Base-by-base conservation (phyloP, 495 filamentous ascomycete genomes). In the Aspergillus steynii region DNA sequence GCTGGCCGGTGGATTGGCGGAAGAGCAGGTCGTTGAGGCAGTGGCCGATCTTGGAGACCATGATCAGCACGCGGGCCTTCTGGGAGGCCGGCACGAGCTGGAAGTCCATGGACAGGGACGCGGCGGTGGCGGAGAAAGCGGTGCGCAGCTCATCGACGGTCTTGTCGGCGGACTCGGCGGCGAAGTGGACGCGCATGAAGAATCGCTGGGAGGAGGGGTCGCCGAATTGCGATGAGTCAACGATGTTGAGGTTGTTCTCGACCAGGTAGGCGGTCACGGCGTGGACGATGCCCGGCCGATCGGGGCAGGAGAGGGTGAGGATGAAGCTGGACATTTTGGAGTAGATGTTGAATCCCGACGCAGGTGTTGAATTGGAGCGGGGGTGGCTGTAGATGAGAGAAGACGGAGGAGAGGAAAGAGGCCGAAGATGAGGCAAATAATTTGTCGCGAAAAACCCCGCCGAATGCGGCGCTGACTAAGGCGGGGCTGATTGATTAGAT, bases 1-100 rank as follows among this genome's bases (percentile, higher is more conserved):
- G 78, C 59, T 79, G 77, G 56, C 74, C 75, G 25, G 75, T 87
- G 5, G 80, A 80, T 60, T 85, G 80, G 50, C 89, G 84, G 84
- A 88, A 92, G 14, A 92, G 82, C n/a, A 92, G 76, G 69, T 92
- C 89, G 72, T 92, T 90, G 56, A 92, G 78, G 71, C 89, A 92
- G 76, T 91, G 88, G 48, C 89, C 89, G 67, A 89, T 90, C 77
- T 92, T 92, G 58, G 86, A 89, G 61, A 91, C 88, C 87, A 92
- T 90, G 80, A 92, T 90, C 68, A 92, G 79, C 59, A 90, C 85
- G 57, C 84, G 81, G 28, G 85, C 83, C 73, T 90, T 90, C 66
- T 84, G 76, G 50, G 81, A 72, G 27, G 83, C 80, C 32, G 84
- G 80, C 61, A 83, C 76, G 67, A 92, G 80, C 59, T 85, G 77